Evolutionary conservation across 192 early-diverging fungal species (phyloP).

Genomic region (Gaertneriomyces semiglobifer): DNA sequence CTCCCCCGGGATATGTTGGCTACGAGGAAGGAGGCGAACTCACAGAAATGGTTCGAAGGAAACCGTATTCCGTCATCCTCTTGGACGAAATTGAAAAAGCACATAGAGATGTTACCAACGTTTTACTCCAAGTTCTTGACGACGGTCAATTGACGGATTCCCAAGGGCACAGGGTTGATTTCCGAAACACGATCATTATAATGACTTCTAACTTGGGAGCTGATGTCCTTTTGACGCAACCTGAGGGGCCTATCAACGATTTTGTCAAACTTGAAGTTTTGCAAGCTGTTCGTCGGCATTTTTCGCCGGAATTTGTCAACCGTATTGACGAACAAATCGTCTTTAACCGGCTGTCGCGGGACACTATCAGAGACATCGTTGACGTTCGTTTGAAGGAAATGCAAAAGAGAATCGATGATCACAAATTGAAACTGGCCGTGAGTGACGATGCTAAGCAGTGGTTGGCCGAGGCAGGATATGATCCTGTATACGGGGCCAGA

Average conservation of each 20-base stretch:
- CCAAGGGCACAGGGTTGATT: constrained; percentile 78
- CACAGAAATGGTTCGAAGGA: constrained; percentile 78
- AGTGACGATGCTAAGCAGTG: constrained; percentile 55
- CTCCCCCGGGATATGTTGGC: constrained; percentile 88
- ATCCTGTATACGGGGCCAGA: constrained; percentile 66
- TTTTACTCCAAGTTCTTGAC: constrained; percentile 83
- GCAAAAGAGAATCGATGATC: constrained; percentile 5
- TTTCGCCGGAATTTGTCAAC: constrained; percentile 85
- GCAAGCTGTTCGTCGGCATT: constrained; percentile 55
- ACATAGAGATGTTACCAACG: constrained; percentile 71
- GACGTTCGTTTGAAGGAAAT: constrained; percentile 34
- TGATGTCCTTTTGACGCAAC: constrained; percentile 2
- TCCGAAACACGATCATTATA: constrained; percentile 84
- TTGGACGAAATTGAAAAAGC: constrained; percentile 96
- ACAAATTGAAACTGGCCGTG: constrained; percentile 44
- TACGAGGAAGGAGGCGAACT: constrained; percentile 89
- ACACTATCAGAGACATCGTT: constrained; percentile 55
- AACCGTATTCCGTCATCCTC: constrained; percentile 80
- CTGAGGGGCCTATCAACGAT: not conserved
- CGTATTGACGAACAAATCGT: constrained; percentile 81
- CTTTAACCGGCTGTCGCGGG: constrained; percentile 60
- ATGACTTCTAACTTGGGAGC: constrained; percentile 73
- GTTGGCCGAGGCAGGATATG: constrained; percentile 63
- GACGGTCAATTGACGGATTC: constrained; percentile 84
- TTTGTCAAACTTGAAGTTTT: constrained; percentile 9